phyloP scores from a whole-genome alignment of 495 filamentous ascomycete species.

The Evernia prunastri region DNA sequence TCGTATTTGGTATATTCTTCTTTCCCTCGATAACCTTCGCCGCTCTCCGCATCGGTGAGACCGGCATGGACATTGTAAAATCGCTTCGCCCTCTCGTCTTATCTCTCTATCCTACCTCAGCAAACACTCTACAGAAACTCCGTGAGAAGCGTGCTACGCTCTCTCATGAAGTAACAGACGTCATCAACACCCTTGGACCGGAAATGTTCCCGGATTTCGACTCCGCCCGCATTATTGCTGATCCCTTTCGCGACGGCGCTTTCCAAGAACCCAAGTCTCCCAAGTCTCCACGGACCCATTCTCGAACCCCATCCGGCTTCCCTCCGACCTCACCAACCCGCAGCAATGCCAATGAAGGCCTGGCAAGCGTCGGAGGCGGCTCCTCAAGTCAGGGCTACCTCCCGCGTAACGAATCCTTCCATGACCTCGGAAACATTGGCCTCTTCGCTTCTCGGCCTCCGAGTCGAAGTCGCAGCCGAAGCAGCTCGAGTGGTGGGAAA shows the following conservation, averaged over 20 bases:
- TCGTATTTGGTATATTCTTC: constrained; percentile 63
- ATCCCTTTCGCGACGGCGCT: constrained; percentile 46
- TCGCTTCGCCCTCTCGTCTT: constrained; percentile 85
- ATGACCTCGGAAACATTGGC: constrained; percentile 74
- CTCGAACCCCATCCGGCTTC: constrained; percentile 21
- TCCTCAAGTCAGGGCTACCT: constrained; percentile 45
- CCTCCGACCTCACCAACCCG: constrained; percentile 7
- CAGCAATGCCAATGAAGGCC: constrained; percentile 16
- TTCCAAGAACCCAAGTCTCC: constrained; percentile 24
- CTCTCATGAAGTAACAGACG: constrained; percentile 72
- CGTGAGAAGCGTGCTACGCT: constrained; percentile 65
- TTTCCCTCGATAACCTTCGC: constrained; percentile 90
- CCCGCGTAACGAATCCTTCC: constrained; percentile 87
- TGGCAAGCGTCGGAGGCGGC: constrained; percentile 30
- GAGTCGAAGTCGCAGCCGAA: constrained; percentile 65
- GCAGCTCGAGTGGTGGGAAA: constrained; percentile 50
- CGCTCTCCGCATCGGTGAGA: constrained; percentile 89
- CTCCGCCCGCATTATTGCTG: constrained; percentile 65
- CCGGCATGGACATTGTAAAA: constrained; percentile 97
- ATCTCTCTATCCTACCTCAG: constrained; percentile 75
- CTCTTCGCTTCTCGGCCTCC: constrained; percentile 84
- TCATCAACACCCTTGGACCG: constrained; percentile 92
- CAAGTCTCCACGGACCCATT: constrained; percentile 20
- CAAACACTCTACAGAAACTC: constrained; percentile 76
- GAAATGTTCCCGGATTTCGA: constrained; percentile 98